Percentiles rank a stretch among this genome's conserved stretches.
Evolutionary conservation across 257 asterid genomes (phyloP).

Genomic region (Solanum tacnaense): DNA sequence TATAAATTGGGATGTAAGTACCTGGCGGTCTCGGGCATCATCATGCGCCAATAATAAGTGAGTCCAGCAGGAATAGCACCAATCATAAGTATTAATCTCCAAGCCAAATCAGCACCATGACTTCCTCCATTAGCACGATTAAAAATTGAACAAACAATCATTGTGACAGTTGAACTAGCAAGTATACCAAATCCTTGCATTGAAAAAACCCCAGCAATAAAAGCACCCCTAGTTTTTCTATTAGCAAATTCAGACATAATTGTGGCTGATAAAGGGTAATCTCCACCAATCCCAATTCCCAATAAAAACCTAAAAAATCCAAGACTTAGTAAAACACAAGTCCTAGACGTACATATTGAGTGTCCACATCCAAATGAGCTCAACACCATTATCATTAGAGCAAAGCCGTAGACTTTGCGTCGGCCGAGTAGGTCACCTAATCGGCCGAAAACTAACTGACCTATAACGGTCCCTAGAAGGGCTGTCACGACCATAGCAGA

Average conservation of each 20-base stretch:
- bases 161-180: conserved; percentile 35
- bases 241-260: conserved; percentile 59
- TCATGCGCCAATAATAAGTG: conserved; percentile 51
- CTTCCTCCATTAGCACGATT: conserved; percentile 12
- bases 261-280: conserved; percentile 55
- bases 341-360: conserved; percentile 30
- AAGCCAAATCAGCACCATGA: conserved; percentile 40
- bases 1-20: neutral
- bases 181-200: conserved; percentile 70
- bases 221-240: conserved; percentile 41
- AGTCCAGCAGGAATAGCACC: conserved; percentile 48
- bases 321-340: conserved; percentile 34
- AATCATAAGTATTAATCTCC: conserved; percentile 47
- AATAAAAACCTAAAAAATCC: conserved; percentile 37
- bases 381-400: conserved; percentile 41
- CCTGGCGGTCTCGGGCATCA: conserved; percentile 71
- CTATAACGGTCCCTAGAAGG: conserved; percentile 42
- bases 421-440: conserved; percentile 47
- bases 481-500: conserved; percentile 28
- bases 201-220: conserved; percentile 51
- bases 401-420: conserved; percentile 37
- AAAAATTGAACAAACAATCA: conserved; percentile 35
- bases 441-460: conserved; percentile 36
- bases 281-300: conserved; percentile 56
- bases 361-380: conserved; percentile 45